Base-by-base conservation (phyloP, 1,284 basidiomycete species). In the Pisolithus thermaeus region DNA sequence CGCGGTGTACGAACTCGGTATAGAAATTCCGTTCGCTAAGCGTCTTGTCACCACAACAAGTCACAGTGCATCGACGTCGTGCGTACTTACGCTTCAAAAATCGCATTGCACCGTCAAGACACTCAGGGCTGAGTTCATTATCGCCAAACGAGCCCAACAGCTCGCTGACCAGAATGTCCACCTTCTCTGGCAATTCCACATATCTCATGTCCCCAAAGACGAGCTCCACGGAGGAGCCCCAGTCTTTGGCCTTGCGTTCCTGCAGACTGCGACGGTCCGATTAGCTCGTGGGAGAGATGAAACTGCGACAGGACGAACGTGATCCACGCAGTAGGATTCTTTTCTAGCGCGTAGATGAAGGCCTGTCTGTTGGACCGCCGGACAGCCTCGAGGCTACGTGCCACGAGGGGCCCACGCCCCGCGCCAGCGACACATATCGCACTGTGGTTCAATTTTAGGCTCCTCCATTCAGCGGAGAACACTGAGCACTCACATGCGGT, bases 121-220 rank as follows among this genome's bases (percentile, higher is more conserved):
- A 97, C 69, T 99, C 97, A 0, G 97, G 97, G 64, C 92, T 95
- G 41, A 99, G 81, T 69, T 99, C 97, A 59, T 99, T 99, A 71
- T 99, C 97, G 4, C 96, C 97, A 70, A 99, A 99, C 7, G 91
- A 95, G 4, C 97, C 97, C 55, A 99, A 71, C 18, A 99, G 79
- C 70, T 99, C 97, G 70, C 91, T 96, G 59, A 99, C 87, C 49
- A 99, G 77, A 55, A 99, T 92, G 67, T 99, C 97, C 16, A 87
- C 93, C 56, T 81, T 78, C 57, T 97, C 92, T 0, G 90, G 87
- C 0, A 96, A 72, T 3, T 84, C 75, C 22, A 95, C 72, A 6
- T 75, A 74, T 22, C 97, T 80, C 97, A 99, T 99, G 69, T 99
- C 97, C 4, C 96, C 95, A 64, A 87, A 91, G 23, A 96, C 65